phyloP scores from a whole-genome alignment of 139 green algal species.

The Ostreobium quekettii region DNA sequence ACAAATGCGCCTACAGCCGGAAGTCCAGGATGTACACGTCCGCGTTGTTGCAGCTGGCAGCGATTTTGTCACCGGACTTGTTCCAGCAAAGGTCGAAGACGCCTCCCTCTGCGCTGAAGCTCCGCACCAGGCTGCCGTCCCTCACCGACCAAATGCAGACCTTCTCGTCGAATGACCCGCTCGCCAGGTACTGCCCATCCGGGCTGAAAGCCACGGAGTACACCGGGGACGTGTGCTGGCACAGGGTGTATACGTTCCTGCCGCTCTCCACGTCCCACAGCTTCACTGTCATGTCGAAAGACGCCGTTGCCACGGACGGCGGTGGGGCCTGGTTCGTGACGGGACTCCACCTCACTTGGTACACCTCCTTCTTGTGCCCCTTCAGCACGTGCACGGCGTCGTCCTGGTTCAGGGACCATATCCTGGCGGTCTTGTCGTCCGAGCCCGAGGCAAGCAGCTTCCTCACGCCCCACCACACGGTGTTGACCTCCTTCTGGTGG shows the following conservation, averaged over 20 bases:
- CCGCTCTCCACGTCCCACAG: conserved; percentile 77
- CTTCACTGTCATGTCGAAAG: conserved; percentile 75
- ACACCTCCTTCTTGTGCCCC: conserved; percentile 78
- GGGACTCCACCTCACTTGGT: conserved; percentile 80
- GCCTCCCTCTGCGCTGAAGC: conserved; percentile 52
- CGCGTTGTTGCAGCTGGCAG: conserved; percentile 66
- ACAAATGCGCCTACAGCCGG: conserved; percentile 21
- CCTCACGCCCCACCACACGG: conserved; percentile 72
- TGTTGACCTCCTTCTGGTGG: conserved; percentile 86
- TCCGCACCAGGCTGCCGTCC: conserved; percentile 50
- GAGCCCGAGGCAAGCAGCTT: conserved; percentile 80
- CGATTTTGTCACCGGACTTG: conserved; percentile 50
- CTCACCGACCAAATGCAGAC: conserved; percentile 69
- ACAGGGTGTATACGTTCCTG: conserved; percentile 48
- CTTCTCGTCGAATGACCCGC: conserved; percentile 65
- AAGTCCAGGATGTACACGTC: conserved; percentile 65
- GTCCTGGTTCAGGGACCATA: conserved; percentile 45
- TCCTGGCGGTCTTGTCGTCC: conserved; percentile 71
- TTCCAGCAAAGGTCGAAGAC: conserved; percentile 87
- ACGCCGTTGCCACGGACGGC: conserved; percentile 67
- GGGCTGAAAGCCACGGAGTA: conserved; percentile 76
- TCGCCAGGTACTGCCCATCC: conserved; percentile 63
- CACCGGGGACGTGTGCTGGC: conserved; percentile 59
- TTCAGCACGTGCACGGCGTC: conserved; percentile 34
- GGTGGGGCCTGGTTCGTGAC: conserved; percentile 50